Evolutionary conservation across 106 monocot genomes (phyloP).

Genomic region (Allium cepa): DNA sequence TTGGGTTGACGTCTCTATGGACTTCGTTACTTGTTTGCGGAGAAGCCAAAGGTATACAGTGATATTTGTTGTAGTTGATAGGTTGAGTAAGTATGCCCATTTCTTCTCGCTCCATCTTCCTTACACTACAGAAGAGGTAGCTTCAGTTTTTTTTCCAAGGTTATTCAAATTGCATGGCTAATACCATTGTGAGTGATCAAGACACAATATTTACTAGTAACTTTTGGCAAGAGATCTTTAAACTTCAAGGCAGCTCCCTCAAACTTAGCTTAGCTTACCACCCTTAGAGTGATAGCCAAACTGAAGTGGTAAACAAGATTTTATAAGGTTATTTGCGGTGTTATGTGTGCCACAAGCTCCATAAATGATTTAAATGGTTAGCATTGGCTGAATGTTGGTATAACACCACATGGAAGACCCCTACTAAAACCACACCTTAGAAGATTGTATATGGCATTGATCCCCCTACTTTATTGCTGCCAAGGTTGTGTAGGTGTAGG

Average conservation of each 20-base stretch:
- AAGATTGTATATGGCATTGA: not conserved
- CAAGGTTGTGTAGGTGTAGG: fast-evolving
- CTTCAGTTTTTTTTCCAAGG: no score
- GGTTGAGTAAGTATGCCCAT: not conserved
- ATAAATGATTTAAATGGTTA: not conserved
- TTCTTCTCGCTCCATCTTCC: not conserved
- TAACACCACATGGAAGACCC: not conserved
- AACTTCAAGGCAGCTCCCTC: no score
- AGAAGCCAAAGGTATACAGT: not conserved
- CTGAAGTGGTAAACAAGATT: no score
- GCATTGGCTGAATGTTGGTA: not conserved
- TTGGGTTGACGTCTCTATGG: not conserved
- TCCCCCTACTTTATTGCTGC: not conserved
- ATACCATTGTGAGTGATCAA: no score
- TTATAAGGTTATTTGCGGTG: not conserved
- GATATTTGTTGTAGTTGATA: not conserved
- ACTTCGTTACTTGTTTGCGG: not conserved
- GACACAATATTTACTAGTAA: no score
- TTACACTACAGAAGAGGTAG: no score
- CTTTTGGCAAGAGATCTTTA: no score
- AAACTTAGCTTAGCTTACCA: no score
- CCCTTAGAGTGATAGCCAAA: no score
- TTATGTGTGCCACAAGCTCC: not conserved
- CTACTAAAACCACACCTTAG: not conserved
- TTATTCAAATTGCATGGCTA: no score